Evolutionary conservation across 2,329 filamentous ascomycete genomes (phyloP), one percentile per base, ranked within the genome.

Genomic region (Nannizziopsis barbatae): DNA sequence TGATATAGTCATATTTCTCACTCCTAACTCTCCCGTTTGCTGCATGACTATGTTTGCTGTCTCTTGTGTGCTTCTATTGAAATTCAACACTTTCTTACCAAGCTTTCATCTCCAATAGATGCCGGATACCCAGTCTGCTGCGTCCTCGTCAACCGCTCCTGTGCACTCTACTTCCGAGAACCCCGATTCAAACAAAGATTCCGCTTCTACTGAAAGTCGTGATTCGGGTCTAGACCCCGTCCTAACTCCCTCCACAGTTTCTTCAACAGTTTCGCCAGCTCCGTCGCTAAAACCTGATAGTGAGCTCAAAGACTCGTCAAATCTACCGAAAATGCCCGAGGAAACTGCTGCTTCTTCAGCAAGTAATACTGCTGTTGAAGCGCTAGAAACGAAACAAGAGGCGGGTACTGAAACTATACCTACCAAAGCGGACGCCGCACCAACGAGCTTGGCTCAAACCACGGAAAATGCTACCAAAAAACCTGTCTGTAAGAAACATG

Each of bases 401-500:
- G 58, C 39, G 41, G 32, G 55, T 7, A 49, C 48, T 9, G 60
- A 64, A n/a, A 58, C 59, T 10, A 57, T 57, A 41, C 37, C 57
- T 15, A 53, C 46, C 9, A 49, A 49, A 27, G 38, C 46, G 14
- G 46, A 49, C 53, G 30, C 61, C 60, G 43, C 48, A 58, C 11
- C 58, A 40, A 38, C 56, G 1, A 45, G 55, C 1, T 51, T 54
- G n/a, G 46, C 59, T 8, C 22, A 27, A 27, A 50, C 54, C 22
- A 38, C 59, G 2, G 60, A 65, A 10, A 57, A 50, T 17, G 27
- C 56, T 15, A 22, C 58, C 22, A 62, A 60, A 50, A 57, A 60
- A 31, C n/a, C 55, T 3, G 47, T 51, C 12, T 65, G 61, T 55
- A 65, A 65, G 46, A 65, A 64, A 36, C 62, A 65, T 41, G 35